A percentile compares a stretch with the other conserved stretches of the same genome.
Conservation (phyloP, 2,329 filamentous ascomycete species). For the Fusarium transvaalense region DNA sequence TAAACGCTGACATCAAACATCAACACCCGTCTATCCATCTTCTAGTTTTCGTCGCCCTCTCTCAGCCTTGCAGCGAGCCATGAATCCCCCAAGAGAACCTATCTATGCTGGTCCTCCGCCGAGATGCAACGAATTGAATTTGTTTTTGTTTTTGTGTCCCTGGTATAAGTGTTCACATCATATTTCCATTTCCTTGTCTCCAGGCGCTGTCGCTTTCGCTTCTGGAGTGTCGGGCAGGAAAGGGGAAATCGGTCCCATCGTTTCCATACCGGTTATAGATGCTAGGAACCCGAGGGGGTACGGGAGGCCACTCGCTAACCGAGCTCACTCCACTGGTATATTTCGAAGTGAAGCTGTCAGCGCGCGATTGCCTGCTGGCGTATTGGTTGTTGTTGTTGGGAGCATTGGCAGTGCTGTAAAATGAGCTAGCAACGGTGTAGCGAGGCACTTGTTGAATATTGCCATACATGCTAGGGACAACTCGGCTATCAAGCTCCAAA, state of each 20-base stretch:
- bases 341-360: conserved; percentile 54
- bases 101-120: conserved; percentile 32
- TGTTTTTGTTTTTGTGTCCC: conserved; percentile 8
- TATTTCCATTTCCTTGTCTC: conserved; percentile 29
- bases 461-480: conserved; percentile 33
- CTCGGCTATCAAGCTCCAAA: conserved; percentile 60
- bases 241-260: conserved; percentile 28
- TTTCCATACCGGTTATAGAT: conserved; percentile 29
- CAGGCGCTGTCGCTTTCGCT: conserved; percentile 29
- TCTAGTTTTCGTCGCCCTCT: conserved; percentile 10
- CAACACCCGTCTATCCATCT: conserved; percentile 38
- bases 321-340: conserved; percentile 66
- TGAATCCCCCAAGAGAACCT: conserved; percentile 29
- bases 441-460: conserved; percentile 42
- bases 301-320: conserved; percentile 48
- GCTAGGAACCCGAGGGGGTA: conserved; percentile 24
- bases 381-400: conserved; percentile 53
- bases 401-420: conserved; percentile 36
- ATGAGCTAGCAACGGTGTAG: conserved; percentile 42
- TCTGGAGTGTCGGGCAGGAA: conserved; percentile 34
- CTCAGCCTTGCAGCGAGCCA: conserved; percentile 25
- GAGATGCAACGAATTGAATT: conserved; percentile 36
- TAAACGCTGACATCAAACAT: conserved; percentile 46
- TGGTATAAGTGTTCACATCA: conserved; percentile 17
- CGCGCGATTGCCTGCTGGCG: conserved; percentile 59